phyloP scores from a whole-genome alignment of 257 asterid genomes.

The Gentiana straminea region DNA sequence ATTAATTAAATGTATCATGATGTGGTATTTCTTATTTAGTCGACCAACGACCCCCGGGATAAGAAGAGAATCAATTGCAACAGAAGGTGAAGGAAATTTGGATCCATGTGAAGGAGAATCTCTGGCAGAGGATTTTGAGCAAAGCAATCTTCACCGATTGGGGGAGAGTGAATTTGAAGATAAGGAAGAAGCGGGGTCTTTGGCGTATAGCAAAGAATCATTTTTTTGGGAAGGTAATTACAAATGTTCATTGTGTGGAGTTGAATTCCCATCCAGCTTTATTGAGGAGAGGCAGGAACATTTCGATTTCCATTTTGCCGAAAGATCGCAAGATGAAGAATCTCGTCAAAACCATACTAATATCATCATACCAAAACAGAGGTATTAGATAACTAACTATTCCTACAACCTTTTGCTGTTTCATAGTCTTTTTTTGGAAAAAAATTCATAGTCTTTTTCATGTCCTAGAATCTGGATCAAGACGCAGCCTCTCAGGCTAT shows the following conservation, averaged over 20 bases:
- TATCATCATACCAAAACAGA: slow-evolving; percentile 15
- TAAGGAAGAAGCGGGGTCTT: slow-evolving; percentile 25
- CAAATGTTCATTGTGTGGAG: slow-evolving; percentile 76
- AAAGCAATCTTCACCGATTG: slow-evolving; percentile 14
- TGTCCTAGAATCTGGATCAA: not conserved
- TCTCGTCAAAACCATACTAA: slow-evolving; percentile 23
- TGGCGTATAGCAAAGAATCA: slow-evolving; percentile 17
- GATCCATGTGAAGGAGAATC: slow-evolving; percentile 14
- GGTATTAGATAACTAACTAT: slow-evolving; percentile 7
- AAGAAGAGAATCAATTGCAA: slow-evolving; percentile 9
- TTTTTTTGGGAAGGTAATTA: slow-evolving; percentile 60
- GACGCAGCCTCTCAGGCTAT: too few relatives aligned
- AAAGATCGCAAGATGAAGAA: slow-evolving; percentile 75
- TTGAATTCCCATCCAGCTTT: slow-evolving; percentile 73
- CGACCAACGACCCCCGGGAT: not conserved
- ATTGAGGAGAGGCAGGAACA: slow-evolving; percentile 83
- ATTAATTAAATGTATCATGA: not conserved
- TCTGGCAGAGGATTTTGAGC: slow-evolving; percentile 16
- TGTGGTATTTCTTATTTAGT: slow-evolving; percentile 10
- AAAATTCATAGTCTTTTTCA: not conserved
- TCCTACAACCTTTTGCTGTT: not conserved
- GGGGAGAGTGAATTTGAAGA: slow-evolving; percentile 8
- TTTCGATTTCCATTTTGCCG: slow-evolving; percentile 86
- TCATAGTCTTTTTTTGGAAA: not conserved
- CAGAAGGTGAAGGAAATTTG: slow-evolving; percentile 9